Evolutionary conservation across 2,329 filamentous ascomycete species (phyloP).

Genomic region (Orbilia javanica): DNA sequence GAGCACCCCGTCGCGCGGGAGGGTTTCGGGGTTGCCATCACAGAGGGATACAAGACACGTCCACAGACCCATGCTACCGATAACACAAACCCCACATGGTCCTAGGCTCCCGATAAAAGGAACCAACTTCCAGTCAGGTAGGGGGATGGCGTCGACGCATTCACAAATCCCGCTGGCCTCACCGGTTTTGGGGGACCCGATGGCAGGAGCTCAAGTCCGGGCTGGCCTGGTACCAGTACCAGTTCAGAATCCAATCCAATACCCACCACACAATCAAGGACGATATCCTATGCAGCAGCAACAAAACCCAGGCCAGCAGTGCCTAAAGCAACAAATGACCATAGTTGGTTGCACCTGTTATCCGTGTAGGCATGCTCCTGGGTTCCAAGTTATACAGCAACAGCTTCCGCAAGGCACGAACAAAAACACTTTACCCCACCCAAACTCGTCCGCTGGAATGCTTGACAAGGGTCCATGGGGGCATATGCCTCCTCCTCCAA

Average conservation of each 20-base stretch:
- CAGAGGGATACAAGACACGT: not conserved
- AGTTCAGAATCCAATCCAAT: not conserved
- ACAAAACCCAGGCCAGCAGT: not conserved
- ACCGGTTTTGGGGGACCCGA: not conserved
- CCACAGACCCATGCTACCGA: not conserved
- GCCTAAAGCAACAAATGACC: not conserved
- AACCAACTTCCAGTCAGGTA: not conserved
- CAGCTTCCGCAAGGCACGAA: not conserved
- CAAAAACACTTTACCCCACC: not conserved
- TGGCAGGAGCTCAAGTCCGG: not conserved
- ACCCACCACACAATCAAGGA: not conserved
- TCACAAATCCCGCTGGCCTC: not conserved
- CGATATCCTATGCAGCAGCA: not conserved
- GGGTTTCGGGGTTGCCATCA: not conserved
- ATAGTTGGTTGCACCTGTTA: not conserved
- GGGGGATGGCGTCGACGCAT: not conserved
- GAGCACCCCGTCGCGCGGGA: constrained; percentile 21
- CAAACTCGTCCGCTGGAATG: not conserved
- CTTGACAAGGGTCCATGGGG: not conserved
- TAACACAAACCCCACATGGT: not conserved
- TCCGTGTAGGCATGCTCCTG: not conserved
- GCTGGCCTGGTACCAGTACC: not conserved
- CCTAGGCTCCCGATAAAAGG: not conserved
- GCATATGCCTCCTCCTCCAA: not conserved
- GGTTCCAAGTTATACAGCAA: not conserved